Percentiles rank a stretch among this genome's conserved stretches.
phyloP scores from a whole-genome alignment of 768 basidiomycete species.

The Collybia nuda region DNA sequence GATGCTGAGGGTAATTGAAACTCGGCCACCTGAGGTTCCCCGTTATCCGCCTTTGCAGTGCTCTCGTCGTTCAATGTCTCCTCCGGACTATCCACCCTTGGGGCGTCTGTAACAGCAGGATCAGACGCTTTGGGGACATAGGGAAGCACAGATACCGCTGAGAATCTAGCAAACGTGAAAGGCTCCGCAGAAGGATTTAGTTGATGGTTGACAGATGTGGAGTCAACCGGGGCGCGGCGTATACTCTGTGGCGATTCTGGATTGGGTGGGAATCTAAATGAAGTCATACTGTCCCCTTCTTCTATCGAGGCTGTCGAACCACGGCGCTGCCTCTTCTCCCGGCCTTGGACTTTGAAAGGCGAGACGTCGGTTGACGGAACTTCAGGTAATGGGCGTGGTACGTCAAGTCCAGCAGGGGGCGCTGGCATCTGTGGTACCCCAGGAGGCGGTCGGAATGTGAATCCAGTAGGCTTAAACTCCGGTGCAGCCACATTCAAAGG shows the following conservation, averaged over 20 bases:
- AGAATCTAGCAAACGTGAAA: constrained; percentile 70
- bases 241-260: constrained; percentile 49
- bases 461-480: constrained; percentile 78
- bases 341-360: constrained; percentile 60
- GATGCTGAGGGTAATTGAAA: constrained; percentile 24
- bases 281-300: constrained; percentile 66
- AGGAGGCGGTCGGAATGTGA: constrained; percentile 74
- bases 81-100: constrained; percentile 11
- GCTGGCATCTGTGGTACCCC: constrained; percentile 62
- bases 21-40: constrained; percentile 20
- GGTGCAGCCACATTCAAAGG: constrained; percentile 78
- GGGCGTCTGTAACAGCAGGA: constrained; percentile 9
- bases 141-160: constrained; percentile 35
- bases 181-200: constrained; percentile 53
- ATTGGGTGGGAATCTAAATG: constrained; percentile 73
- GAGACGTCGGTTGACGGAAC: constrained; percentile 34
- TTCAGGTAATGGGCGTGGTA: constrained; percentile 27
- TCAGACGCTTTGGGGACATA: constrained; percentile 24
- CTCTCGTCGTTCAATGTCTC: constrained; percentile 30
- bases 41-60: constrained; percentile 32
- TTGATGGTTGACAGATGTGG: constrained; percentile 16
- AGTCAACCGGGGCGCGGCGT: constrained; percentile 33
- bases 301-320: constrained; percentile 43
- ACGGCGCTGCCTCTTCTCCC: constrained; percentile 77
- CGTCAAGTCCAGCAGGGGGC: constrained; percentile 21